Base-by-base conservation (phyloP, 83 land plant species). In the Thuja plicata region DNA sequence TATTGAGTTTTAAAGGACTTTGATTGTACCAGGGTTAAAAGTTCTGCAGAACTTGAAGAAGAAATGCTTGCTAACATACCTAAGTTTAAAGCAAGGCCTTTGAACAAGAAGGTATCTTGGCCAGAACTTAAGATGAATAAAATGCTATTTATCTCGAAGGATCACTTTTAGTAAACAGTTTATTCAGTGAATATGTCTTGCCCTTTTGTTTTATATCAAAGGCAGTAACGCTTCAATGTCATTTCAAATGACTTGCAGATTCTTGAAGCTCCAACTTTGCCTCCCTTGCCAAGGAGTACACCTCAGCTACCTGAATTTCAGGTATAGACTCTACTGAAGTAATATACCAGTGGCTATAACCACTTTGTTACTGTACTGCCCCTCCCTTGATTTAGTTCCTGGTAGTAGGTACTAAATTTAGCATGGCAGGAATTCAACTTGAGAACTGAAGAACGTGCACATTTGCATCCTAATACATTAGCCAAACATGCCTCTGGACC, bases 61-160 rank as follows among this genome's bases (percentile, higher is more conserved):
- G 97, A 97, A 89, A 95, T 95, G 99, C 87, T 97, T 91, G 97
- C 97, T 48, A 97, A 96, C 48, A 90, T 96, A 48, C 99, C 96
- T 5, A 97, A 96, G 91, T 97, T 97, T 81, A 97, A 94, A 90
- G 97, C 99, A 54, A 88, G 96, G 37, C 97, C 97, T 60, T 3
- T 97, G 48, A 97, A 97, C 91, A 97, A 95, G 84, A 97, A 96
- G 97, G 99, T 97, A 84, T 10, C 60, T 77, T 19, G 34, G 27
- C 50, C 30, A 13, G 15, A 16, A 46, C 55, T 27, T n/a, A 46
- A 32, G 24, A 77, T 35, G 13, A 30, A 46, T 46, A 37, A 34
- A 38, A 52, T 8, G 21, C 13, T 10, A 52, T 57, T 35, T 32
- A 34, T 76, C 35, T 34, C 3, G 13, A 32, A 34, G 17, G 24